Conservation (phyloP, 176 grass and related monocot species). For the Aegilops bicornis region DNA sequence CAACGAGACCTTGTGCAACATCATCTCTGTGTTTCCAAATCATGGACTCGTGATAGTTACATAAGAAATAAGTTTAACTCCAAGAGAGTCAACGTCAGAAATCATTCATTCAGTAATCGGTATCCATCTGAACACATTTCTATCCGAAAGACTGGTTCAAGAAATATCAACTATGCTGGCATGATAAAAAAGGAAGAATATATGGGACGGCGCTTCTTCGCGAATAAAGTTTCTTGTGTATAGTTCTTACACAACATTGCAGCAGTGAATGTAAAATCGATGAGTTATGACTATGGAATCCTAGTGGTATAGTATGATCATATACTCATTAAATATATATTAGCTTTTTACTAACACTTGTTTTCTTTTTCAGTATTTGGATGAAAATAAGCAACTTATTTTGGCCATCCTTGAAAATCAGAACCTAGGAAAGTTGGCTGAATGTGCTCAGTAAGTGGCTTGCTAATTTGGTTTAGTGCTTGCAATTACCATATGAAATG, state of each 20-base stretch:
- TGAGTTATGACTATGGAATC: neutral
- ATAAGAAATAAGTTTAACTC: conserved; percentile 8
- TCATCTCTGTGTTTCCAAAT: neutral
- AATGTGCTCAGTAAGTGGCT: conserved; percentile 91
- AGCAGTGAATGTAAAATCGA: conserved; percentile 4
- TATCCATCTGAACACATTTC: neutral
- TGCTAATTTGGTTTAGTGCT: neutral
- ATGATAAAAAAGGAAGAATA: neutral
- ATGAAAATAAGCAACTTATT: conserved; percentile 98
- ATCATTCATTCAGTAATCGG: neutral
- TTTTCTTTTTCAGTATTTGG: conserved; percentile 69
- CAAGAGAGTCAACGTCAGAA: neutral
- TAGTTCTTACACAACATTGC: neutral
- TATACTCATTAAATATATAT: conserved; percentile 8
- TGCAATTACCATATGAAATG: neutral
- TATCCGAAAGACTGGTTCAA: neutral
- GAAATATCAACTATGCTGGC: neutral
- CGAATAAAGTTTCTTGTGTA: neutral
- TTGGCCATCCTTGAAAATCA: conserved; percentile 95
- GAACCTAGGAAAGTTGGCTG: conserved; percentile 87
- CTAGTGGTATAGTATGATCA: neutral
- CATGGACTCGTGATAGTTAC: neutral
- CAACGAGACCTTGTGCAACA: neutral
- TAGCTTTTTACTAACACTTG: conserved; percentile 11
- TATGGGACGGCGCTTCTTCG: neutral